Evolutionary conservation across 2,329 filamentous ascomycete species (phyloP).

Genomic region (Bipolaris gigantea): DNA sequence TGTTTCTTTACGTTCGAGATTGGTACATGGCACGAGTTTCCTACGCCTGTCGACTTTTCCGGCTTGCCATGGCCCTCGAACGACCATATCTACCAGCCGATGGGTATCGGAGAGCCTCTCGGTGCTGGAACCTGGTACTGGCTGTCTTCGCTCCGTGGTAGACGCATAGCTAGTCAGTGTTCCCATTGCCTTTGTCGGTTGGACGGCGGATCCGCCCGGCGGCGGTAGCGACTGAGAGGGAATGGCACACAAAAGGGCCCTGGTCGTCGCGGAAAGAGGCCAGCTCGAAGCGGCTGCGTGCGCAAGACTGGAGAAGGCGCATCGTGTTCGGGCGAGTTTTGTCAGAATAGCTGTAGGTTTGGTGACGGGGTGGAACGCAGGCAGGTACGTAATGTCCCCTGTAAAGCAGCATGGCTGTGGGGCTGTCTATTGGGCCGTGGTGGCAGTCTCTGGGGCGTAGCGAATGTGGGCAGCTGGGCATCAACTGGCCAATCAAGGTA

Average conservation of each 20-base stretch:
- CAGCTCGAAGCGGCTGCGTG: slow-evolving; percentile 19
- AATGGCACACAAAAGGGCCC: slow-evolving; percentile 22
- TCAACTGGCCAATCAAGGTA: too few species aligned
- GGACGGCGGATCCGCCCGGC: slow-evolving; percentile 17
- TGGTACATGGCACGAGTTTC: slow-evolving; percentile 24
- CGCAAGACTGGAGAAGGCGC: slow-evolving; percentile 21
- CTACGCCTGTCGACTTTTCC: slow-evolving; percentile 16
- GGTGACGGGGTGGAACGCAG: slow-evolving; percentile 3
- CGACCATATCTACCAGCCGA: slow-evolving; percentile 42
- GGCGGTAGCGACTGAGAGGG: slow-evolving; percentile 39
- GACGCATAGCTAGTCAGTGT: slow-evolving; percentile 41
- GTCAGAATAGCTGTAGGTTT: slow-evolving; percentile 7
- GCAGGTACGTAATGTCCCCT: neutral
- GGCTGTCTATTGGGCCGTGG: neutral
- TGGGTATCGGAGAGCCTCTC: slow-evolving; percentile 33
- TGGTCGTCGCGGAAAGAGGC: slow-evolving; percentile 14
- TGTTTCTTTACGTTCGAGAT: slow-evolving; percentile 21
- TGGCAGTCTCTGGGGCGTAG: neutral
- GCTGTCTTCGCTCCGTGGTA: slow-evolving; percentile 22
- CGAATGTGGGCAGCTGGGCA: neutral
- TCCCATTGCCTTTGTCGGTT: slow-evolving; percentile 36
- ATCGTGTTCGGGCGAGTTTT: slow-evolving; percentile 12
- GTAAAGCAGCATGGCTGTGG: slow-evolving; percentile 2
- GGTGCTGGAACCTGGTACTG: slow-evolving; percentile 2
- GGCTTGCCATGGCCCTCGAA: slow-evolving; percentile 24